Base-by-base conservation (phyloP, 2,329 filamentous ascomycete species). In the Neoscytalidium dimidiatum region DNA sequence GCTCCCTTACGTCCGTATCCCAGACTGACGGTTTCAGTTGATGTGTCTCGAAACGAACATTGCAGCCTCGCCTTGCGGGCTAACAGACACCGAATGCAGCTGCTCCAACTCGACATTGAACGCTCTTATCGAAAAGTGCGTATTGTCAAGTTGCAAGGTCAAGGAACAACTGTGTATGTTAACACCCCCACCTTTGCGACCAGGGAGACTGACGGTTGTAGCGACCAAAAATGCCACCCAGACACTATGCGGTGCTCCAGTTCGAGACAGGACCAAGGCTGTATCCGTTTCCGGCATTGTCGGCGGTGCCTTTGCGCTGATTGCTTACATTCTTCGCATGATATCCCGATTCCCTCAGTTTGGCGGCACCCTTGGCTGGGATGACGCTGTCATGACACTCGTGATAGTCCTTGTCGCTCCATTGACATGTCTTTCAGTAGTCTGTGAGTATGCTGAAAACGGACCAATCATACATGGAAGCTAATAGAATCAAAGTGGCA, bases 141-240 rank as follows among this genome's bases (percentile, higher is more conserved):
- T 74, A 3, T 65, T 69, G 44, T 38, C 33, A 1, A 67, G 48
- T 48, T 75, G 72, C 53, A 72, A 68, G 0, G 65, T 73, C 49
- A 70, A 66, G 38, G 71, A 75, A 38, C 62, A 70, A 17, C 63
- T 74, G 17, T 69, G 72, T 74, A 70, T 26, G 71, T 68, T 29
- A 11, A 19, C 14, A n/a, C 2, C 26, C 4, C 11, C 19, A 9
- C 8, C 26, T 26, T 19, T 19, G 8, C 0, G 3, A 21, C 8
- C 4, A 5, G n/a, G n/a, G 43, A 41, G 9, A 17, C 68, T 71
- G 51, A 70, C 21, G 1, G 8, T 3, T 21, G 9, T 51, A 76
- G 77, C 73, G n/a, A 76, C 77, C 13, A 78, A 81, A 68, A 80
- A 79, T 66, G 74, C 78, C 56, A 76, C 79, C 0, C 64, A 70